Evolutionary conservation across 2,329 filamentous ascomycete genomes (phyloP), one percentile per base, ranked within the genome.

Genomic region (Arthrinium phaeospermum): DNA sequence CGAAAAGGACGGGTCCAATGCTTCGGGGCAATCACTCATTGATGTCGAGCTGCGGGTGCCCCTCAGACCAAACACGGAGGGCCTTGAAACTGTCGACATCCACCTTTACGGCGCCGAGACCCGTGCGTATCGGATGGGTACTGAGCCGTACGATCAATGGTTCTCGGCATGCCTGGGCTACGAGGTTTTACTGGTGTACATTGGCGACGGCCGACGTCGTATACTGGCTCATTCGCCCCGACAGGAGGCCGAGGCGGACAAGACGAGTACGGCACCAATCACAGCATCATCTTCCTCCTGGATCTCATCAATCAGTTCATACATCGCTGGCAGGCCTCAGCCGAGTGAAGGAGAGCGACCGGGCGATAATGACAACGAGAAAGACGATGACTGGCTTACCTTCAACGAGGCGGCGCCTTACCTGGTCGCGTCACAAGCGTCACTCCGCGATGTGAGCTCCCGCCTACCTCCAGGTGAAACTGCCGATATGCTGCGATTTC

Each of bases 341-440:
- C 22, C n/a, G 10, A 34, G 8, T 41, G 34, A 12, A 24, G 10
- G 34, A 13, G 57, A 64, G 57, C n/a, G 49, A 12, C 24, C 49
- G 49, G 49, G 49, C n/a, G 49, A 27, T 13, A 4, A 72, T 6
- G 13, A 41, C 8, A 41, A 10, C 10, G 57, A 64, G 34, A 47
- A 77, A 12, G 81, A 86, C 16, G 79, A 84, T 16, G 83, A 86
- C 47, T 88, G 85, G 78, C 86, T 96, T 61, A 90, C 89, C 2
- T 96, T 96, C 81, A 89, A 91, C 51, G 94, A 96, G 81, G 89
- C 89, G 74, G 93, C 93, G 0, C 92, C 94, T 0, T 93, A 93
- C 79, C 87, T 98, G 19, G 81, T 98, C 34, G 87, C 92, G 6
- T 93, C 91, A 0, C 86, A 91, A 73, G 87, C 90, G 2, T 96